Conservation (phyloP, 164 flowering plant species). For the Euptelea pleiosperma region DNA sequence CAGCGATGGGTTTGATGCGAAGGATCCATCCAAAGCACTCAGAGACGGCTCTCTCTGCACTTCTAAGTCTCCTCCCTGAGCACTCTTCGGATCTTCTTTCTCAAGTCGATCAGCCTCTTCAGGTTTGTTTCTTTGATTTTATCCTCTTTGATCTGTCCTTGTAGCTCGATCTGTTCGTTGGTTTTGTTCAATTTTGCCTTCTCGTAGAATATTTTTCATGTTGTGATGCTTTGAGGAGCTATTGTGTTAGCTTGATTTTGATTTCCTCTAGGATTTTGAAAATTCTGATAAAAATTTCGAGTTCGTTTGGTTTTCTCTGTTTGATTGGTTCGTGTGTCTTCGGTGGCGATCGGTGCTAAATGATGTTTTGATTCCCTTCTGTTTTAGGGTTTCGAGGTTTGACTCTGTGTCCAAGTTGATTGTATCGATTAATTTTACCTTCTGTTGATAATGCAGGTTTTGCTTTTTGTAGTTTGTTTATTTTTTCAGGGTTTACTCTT, state of each 20-base stretch:
- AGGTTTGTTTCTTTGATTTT: constrained; percentile 37
- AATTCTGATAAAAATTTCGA: not conserved
- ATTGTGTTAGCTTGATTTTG: not conserved
- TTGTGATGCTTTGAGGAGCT: not conserved
- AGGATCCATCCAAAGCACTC: constrained; percentile 84
- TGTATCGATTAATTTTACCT: too few relatives aligned
- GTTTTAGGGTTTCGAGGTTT: too few relatives aligned
- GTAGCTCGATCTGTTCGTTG: not conserved
- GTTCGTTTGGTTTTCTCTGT: not conserved
- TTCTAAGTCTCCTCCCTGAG: constrained; percentile 75
- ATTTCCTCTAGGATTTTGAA: not conserved
- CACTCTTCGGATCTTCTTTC: constrained; percentile 94
- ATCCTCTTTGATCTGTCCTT: not conserved
- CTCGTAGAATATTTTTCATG: not conserved
- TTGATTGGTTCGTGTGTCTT: not conserved
- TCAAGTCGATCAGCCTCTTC: constrained; percentile 97
- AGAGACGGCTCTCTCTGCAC: constrained; percentile 86
- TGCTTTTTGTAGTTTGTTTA: too few relatives aligned
- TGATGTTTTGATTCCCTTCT: too few relatives aligned
- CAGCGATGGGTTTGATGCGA: constrained; percentile 95
- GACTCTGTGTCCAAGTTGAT: too few relatives aligned
- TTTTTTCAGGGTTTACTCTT: too few relatives aligned
- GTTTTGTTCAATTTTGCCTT: too few relatives aligned
- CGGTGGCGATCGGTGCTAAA: too few relatives aligned
- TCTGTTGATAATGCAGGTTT: too few relatives aligned